Base-by-base conservation (phyloP, 371 early-diverging fungal species). In the Lichtheimia corymbifera region DNA sequence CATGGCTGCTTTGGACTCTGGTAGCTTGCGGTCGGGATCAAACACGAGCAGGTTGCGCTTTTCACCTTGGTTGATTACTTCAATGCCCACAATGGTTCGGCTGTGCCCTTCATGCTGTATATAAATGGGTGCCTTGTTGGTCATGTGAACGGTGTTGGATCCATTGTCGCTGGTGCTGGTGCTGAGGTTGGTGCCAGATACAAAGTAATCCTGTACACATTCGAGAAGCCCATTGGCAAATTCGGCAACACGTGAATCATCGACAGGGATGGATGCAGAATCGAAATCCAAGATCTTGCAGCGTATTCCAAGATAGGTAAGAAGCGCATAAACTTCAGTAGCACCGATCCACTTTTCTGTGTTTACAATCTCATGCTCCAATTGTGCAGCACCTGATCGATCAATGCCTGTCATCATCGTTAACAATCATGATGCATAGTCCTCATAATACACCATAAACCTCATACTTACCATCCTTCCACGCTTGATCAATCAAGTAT, bases 71-170 rank as follows among this genome's bases (percentile, higher is more conserved):
- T 77, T n/a, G 57, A 28, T 43, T 18, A 24, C 44, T 59, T 90
- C 89, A 3, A 88, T 79, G 7, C 92, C 91, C 24, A 90, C 66
- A 12, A 90, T 75, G 1, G 88, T 88, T 11, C 85, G 68, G 58
- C 89, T 88, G 53, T 90, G 91, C 0, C 92, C 91, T 47, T 84
- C 81, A 59, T 91, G 85, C 67, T 92, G 91, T 42, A 89, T 71
- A 62, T 91, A 92, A 3, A 92, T 66, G 7, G 91, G 91, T 3
- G 87, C 83, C 53, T 72, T 76, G 22, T 72, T 53, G 3, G 87
- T 89, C 27, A 73, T 68, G 43, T 73, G 67, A 9, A 78, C 68
- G 15, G 50, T 45, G 53, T 55, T n/a, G 55, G 80, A 83, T 15
- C 63, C 61, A 30, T 65, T 54, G n/a, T 66, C 57, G 24, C n/a